Evolutionary conservation across 208 protist species (phyloP).

Genomic region (Balamuthia mandrillaris): DNA sequence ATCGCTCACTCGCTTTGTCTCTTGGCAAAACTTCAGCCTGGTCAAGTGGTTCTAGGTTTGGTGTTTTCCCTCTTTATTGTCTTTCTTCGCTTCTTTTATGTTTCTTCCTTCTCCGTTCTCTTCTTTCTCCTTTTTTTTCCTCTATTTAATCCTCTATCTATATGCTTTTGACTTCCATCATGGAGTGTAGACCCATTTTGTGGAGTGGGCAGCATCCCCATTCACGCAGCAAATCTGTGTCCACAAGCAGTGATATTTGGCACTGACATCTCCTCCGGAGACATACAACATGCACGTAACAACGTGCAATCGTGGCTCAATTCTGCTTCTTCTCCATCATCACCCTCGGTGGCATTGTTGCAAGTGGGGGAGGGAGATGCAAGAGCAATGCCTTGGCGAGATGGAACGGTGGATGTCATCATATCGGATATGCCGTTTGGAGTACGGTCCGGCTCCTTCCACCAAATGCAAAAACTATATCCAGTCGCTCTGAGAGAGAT

Average conservation of each 20-base stretch:
- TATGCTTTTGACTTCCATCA: too few species aligned
- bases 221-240: neutral
- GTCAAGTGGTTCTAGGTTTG: neutral
- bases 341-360: neutral
- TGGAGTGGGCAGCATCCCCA: neutral
- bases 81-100: too few species aligned
- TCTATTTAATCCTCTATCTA: too few species aligned
- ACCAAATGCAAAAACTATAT: neutral
- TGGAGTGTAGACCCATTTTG: neutral
- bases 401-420: neutral
- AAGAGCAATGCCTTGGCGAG: neutral
- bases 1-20: slow-evolving; percentile 6
- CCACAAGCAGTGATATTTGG: neutral
- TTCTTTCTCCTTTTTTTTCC: too few species aligned
- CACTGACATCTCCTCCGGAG: neutral
- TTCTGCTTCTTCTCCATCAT: neutral
- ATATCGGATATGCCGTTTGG: slow-evolving; percentile 13
- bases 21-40: neutral
- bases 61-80: too few species aligned
- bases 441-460: neutral
- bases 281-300: neutral
- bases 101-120: too few species aligned
- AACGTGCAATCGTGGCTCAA: neutral
- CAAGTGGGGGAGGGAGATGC: neutral
- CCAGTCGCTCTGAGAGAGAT: neutral